Evolutionary conservation across 1,284 basidiomycete species (phyloP), one percentile per base, ranked within the genome.

Genomic region (Amylostereum areolatum): DNA sequence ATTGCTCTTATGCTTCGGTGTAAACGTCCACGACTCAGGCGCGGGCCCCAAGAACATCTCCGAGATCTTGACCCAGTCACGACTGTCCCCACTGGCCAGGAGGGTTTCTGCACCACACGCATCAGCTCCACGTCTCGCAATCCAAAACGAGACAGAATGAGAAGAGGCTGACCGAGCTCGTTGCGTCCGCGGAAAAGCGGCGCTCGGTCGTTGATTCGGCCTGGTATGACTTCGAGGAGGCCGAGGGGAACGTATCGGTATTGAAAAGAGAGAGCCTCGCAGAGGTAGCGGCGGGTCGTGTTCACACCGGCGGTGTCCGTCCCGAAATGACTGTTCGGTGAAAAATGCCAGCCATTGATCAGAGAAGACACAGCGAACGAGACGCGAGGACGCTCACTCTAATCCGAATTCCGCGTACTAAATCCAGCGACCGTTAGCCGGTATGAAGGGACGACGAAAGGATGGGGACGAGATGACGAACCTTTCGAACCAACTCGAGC

Each of bases 201-300:
- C 0, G 95, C 84, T 10, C 96, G 79, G 54, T 98, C 95, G 62
- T 98, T 98, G 60, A 98, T 81, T 52, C 81, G 75, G 2, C 77
- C 79, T 0, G 95, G 94, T 30, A 95, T 69, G 1, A 71, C 72
- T 66, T 99, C 95, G n/a, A 98, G 78, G 11, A 98, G 72, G 0
- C 96, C 96, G 36, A 97, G 87, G 5, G 96, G 96, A 34, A 97
- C 74, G 66, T 98, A 98, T 25, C 96, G 87, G 66, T 96, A 88
- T 59, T 93, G 92, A 75, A 98, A 98, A 1, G 90, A 94, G 4
- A 99, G 76, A 1, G 92, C 87, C 69, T 99, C 96, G 65, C 92
- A 96, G 18, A 98, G 79, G 71, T 97, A 99, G 50, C 96, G 78
- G 28, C 96, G 79, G 0, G 93, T 90, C n/a, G 87, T 87, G 67